These are phyloP conservation scores for Apium graveolens DNA, from an alignment of 129 eudicot genomes.

Conservation along the genomic window DNA sequence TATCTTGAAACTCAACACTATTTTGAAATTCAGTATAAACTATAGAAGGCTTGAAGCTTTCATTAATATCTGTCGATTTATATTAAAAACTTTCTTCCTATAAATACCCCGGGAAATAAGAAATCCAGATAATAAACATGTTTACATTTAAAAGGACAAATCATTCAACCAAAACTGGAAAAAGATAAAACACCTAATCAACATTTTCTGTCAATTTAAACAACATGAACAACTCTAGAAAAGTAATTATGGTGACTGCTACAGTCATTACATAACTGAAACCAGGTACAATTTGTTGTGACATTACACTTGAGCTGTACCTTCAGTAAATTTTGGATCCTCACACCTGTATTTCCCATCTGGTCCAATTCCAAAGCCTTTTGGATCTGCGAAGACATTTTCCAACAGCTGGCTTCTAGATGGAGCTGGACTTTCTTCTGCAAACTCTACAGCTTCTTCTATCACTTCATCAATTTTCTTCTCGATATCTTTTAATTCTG, in stretches of 20 bases:
- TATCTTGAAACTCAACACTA: too few species aligned
- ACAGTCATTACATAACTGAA: slow-evolving; percentile 9
- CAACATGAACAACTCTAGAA: neutral
- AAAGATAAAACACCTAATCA: neutral
- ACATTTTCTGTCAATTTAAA: neutral
- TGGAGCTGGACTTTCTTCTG: slow-evolving; percentile 58
- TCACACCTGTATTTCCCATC: slow-evolving; percentile 74
- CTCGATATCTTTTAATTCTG: slow-evolving; percentile 54
- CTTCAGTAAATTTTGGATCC: slow-evolving; percentile 68
- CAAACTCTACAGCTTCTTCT: slow-evolving; percentile 67
- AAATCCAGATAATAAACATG: neutral
- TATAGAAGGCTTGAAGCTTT: neutral
- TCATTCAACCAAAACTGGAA: slow-evolving; percentile 4
- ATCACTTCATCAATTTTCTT: slow-evolving; percentile 56
- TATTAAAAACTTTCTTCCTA: neutral
- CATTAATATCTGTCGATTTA: neutral
- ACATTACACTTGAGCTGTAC: slow-evolving; percentile 53
- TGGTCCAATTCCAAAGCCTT: slow-evolving; percentile 67
- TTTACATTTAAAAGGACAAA: neutral
- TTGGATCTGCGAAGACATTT: slow-evolving; percentile 66
- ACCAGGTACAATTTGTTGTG: neutral
- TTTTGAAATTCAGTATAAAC: too few species aligned
- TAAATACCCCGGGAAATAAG: neutral
- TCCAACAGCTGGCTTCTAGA: slow-evolving; percentile 55
- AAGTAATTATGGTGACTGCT: neutral